Percentiles rank a stretch among this genome's conserved stretches.
Conservation (phyloP, 78 protist species). For the Isochrysis galbana region DNA sequence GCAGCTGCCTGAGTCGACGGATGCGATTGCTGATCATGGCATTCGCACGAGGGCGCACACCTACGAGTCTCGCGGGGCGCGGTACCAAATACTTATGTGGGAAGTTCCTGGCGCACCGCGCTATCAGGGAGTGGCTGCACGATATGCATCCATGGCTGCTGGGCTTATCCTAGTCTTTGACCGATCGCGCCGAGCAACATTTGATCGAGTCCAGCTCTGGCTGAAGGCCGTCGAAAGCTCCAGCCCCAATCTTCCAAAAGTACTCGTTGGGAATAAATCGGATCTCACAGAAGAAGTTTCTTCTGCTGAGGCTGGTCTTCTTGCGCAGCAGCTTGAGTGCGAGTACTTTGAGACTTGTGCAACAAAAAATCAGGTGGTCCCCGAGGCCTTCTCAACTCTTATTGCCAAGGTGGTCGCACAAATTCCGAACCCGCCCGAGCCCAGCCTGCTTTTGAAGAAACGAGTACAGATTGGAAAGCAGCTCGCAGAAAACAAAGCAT, state of each 20-base stretch:
- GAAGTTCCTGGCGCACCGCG: constrained; percentile 21
- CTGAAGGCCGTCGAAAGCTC: neutral
- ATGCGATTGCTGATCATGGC: neutral
- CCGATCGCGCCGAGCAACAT: neutral
- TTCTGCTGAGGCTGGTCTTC: neutral
- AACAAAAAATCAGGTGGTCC: neutral
- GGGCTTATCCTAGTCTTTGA: neutral
- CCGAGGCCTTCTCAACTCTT: constrained; percentile 2
- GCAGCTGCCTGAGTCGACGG: no score
- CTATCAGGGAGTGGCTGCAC: neutral
- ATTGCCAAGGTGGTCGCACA: neutral
- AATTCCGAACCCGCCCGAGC: constrained; percentile 29
- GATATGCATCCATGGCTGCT: neutral
- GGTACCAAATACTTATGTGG: neutral
- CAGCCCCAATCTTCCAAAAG: neutral
- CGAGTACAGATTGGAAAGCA: neutral
- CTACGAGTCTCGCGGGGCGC: constrained; percentile 22
- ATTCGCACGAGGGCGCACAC: neutral
- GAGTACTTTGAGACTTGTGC: neutral
- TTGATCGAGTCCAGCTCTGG: neutral
- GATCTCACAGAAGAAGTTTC: neutral
- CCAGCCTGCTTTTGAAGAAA: neutral
- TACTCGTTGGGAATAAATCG: neutral
- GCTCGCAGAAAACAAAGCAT: neutral
- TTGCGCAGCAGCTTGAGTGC: neutral